These are phyloP conservation scores for Ogataea nonfermentans DNA, from an alignment of 805 yeast species.

Conservation along the genomic window DNA sequence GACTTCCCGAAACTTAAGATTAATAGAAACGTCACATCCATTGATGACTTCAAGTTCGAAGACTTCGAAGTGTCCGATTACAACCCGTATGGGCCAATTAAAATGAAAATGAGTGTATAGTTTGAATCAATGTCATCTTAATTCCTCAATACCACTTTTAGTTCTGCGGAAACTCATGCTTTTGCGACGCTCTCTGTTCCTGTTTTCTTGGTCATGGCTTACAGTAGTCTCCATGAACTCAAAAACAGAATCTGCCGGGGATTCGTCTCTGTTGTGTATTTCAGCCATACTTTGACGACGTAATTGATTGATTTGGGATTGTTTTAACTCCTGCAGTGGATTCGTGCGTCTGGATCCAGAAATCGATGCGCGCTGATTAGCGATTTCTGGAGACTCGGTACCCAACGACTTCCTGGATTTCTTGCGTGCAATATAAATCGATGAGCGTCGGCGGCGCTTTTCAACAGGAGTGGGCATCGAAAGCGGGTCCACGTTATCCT, in stretches of 20 bases:
- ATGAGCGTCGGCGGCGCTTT: conserved; percentile 50
- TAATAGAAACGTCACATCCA: conserved; percentile 60
- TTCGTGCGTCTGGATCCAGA: conserved; percentile 6
- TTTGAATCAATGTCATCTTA: conserved; percentile 3
- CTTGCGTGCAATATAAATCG: conserved; percentile 61
- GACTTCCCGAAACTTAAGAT: conserved; percentile 77
- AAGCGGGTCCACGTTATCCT: conserved; percentile 25
- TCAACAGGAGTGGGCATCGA: conserved; percentile 25
- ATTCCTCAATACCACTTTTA: conserved; percentile 7
- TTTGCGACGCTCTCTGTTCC: conserved; percentile 14
- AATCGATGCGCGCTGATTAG: conserved; percentile 3
- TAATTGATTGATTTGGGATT: conserved; percentile 12
- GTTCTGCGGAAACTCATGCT: conserved; percentile 11
- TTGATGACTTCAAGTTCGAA: conserved; percentile 86
- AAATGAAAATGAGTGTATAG: conserved; percentile 97
- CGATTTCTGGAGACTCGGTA: conserved; percentile 6
- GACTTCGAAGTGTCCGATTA: conserved; percentile 83
- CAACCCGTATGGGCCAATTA: conserved; percentile 77
- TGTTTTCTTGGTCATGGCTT: conserved; percentile 17
- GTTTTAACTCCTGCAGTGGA: conserved; percentile 11
- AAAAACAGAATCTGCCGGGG: conserved; percentile 15
- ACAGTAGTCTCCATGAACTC: conserved; percentile 17
- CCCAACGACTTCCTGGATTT: conserved; percentile 61
- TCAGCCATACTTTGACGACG: conserved; percentile 12
- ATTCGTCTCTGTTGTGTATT: conserved; percentile 4